A percentile compares a stretch with the other conserved stretches of the same genome.
Conservation (phyloP, 129 eudicot genomes). For the Lonicera japonica region DNA sequence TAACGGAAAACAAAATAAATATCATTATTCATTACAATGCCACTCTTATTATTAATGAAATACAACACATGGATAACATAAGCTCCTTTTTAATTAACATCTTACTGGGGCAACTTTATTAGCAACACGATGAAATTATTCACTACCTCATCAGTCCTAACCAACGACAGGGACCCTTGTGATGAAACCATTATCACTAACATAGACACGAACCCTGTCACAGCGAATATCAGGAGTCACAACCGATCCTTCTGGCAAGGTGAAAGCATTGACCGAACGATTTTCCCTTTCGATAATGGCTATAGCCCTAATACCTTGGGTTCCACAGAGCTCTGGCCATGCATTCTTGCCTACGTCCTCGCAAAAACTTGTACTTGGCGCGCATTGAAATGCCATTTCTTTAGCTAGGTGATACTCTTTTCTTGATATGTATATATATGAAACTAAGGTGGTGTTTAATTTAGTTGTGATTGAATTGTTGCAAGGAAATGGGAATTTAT, state of each 20-base stretch:
- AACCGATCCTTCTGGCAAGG: constrained; percentile 12
- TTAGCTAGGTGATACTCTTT: not conserved
- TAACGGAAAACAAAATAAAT: no score
- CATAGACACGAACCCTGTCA: no score
- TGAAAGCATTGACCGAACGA: constrained; percentile 4
- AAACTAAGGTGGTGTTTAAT: not conserved
- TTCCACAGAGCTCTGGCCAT: constrained; percentile 8
- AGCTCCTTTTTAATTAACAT: no score
- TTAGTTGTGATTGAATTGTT: not conserved
- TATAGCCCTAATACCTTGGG: constrained; percentile 5
- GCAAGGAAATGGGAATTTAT: not conserved
- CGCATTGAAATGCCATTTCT: not conserved
- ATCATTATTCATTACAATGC: no score
- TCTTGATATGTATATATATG: not conserved
- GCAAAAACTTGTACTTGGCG: not conserved
- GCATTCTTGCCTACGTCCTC: constrained; percentile 8
- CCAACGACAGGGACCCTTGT: no score
- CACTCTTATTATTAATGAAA: no score
- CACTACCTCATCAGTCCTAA: no score
- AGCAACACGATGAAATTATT: no score
- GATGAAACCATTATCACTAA: no score
- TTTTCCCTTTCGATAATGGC: constrained; percentile 12
- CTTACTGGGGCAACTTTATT: no score
- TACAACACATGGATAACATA: no score
- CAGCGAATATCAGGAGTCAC: constrained; percentile 17